Percentiles rank a stretch among this genome's conserved stretches.
Conservation (phyloP, 148 eudicot genomes). For the Persicaria tinctoria region DNA sequence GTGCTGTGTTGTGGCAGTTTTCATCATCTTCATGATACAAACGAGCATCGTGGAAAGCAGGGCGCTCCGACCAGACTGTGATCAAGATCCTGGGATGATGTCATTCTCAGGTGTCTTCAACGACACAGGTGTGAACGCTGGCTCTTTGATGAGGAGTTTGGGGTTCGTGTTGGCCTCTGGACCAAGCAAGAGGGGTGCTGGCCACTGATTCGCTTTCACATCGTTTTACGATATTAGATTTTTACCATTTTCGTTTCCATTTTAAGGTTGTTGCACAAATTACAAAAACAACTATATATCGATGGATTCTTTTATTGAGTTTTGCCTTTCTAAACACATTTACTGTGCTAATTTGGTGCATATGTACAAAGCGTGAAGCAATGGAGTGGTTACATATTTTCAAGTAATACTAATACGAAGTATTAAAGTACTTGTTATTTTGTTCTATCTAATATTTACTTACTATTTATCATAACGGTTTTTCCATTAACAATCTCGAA, state of each 20-base stretch:
- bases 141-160: constrained; percentile 11
- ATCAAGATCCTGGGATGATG: neutral
- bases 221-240: neutral
- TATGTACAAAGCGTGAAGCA: neutral
- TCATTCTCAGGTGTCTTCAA: constrained; percentile 5
- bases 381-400: too few relatives aligned
- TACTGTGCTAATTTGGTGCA: neutral
- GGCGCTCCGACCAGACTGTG: neutral
- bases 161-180: constrained; percentile 12
- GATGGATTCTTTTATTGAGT: constrained; percentile 1
- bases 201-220: neutral
- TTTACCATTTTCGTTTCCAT: neutral
- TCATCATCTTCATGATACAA: neutral
- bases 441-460: too few relatives aligned
- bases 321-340: neutral
- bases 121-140: neutral
- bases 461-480: too few relatives aligned
- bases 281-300: neutral
- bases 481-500: too few relatives aligned
- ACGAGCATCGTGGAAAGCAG: constrained; percentile 8
- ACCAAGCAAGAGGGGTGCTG: constrained; percentile 9
- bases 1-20: neutral
- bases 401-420: too few relatives aligned
- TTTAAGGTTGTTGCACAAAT: neutral
- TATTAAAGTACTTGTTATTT: too few relatives aligned